These are phyloP conservation scores for Wallacemonas sp. DNA, from an alignment of 208 protist genomes.

Conservation along the genomic window DNA sequence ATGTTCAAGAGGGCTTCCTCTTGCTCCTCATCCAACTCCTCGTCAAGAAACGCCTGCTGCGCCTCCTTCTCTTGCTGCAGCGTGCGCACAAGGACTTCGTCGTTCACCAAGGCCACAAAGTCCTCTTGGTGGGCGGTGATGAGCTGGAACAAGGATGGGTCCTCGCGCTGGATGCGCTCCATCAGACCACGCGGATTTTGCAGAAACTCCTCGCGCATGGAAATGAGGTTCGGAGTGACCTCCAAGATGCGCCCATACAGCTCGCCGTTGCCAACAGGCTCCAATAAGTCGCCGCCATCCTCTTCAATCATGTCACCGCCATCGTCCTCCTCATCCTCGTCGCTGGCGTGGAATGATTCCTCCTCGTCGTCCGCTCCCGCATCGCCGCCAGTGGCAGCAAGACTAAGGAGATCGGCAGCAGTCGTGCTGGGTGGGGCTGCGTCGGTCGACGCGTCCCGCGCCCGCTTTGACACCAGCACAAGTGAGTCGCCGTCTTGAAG, in stretches of 20 bases:
- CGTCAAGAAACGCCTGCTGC: conserved; percentile 15
- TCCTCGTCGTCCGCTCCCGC: conserved; percentile 20
- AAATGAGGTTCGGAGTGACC: conserved; percentile 67
- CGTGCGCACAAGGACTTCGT: conserved; percentile 55
- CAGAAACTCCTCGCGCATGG: conserved; percentile 81
- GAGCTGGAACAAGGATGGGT: conserved; percentile 79
- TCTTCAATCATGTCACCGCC: conserved; percentile 19
- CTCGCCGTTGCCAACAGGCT: conserved; percentile 33
- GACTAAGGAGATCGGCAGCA: neutral
- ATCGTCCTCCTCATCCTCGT: conserved; percentile 23
- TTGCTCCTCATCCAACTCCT: conserved; percentile 23
- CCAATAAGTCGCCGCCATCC: conserved; percentile 22
- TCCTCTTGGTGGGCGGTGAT: conserved; percentile 74
- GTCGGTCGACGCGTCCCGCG: neutral
- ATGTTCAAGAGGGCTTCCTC: conserved; percentile 15
- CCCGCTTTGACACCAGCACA: conserved; percentile 44
- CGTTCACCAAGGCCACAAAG: conserved; percentile 83
- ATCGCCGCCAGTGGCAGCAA: conserved; percentile 4
- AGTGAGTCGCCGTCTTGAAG: conserved; percentile 73
- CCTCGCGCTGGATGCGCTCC: conserved; percentile 65
- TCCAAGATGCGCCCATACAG: conserved; percentile 58
- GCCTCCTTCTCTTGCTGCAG: conserved; percentile 36
- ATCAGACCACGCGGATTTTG: conserved; percentile 65
- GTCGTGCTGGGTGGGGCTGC: neutral
- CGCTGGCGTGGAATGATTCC: conserved; percentile 21